These are phyloP conservation scores for Quercus variabilis DNA, from an alignment of 306 rosid species.

Conservation along the genomic window DNA sequence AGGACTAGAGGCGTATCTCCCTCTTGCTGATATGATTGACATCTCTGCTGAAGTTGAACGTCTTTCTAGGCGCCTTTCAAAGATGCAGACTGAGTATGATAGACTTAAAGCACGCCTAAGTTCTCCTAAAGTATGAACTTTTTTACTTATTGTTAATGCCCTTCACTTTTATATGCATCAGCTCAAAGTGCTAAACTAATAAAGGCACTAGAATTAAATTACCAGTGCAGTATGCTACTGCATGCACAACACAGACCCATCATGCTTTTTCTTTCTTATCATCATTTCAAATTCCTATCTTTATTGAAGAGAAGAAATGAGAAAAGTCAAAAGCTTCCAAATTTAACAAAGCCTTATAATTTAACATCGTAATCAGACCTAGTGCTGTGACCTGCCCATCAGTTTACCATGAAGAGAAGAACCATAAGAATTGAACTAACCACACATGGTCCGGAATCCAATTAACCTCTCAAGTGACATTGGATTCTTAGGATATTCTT, in stretches of 20 bases:
- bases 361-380: background rate
- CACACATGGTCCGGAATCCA: background rate
- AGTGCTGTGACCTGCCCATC: background rate
- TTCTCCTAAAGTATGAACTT: conserved; percentile 64
- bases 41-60: conserved; percentile 82
- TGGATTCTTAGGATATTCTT: background rate
- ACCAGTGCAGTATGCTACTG: background rate
- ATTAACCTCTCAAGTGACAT: background rate
- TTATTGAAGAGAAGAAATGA: background rate
- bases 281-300: background rate
- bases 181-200: background rate
- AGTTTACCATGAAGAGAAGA: background rate
- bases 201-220: conserved; percentile 6
- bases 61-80: conserved; percentile 79
- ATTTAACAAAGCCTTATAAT: background rate
- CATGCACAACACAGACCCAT: background rate
- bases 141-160: background rate
- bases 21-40: conserved; percentile 94
- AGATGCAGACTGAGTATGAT: conserved; percentile 85
- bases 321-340: background rate
- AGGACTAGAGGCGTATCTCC: conserved; percentile 96
- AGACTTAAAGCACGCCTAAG: conserved; percentile 74
- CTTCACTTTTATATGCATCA: background rate
- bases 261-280: background rate
- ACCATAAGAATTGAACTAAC: background rate